Evolutionary conservation across 1,284 basidiomycete species (phyloP), one percentile per base, ranked within the genome.

Genomic region (Papiliotrema terrestris): DNA sequence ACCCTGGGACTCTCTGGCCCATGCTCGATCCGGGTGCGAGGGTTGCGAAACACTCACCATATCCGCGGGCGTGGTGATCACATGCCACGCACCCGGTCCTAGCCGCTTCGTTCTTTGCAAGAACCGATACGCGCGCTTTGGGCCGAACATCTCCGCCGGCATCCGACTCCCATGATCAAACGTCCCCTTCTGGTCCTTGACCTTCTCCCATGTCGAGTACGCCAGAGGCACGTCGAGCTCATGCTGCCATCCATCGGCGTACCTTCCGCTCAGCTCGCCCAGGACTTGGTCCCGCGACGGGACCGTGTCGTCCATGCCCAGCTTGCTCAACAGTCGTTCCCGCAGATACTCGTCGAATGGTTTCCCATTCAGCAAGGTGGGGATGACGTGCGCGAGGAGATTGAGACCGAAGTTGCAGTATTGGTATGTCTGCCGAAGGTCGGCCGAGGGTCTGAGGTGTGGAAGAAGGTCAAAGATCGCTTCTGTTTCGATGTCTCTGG

Each of bases 401-500:
- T 57, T 36, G 53, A 66, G 71, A 52, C 63, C 61, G 22, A 58
- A 32, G 51, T 74, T 74, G 52, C 62, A 61, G 65, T 75, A 75
- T 54, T 73, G 70, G 45, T 50, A 69, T 8, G 45, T 23, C 35
- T 66, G 56, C 1, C 72, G 67, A 42, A 74, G 47, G 41, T 66
- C 66, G 17, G 66, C 54, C 0, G 68, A 69, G 9, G 67, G 63
- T 14, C 54, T 49, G 2, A 72, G 59, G 52, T 69, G 39, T 15
- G 54, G 57, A 25, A 75, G 36, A 23, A 54, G 56, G 6, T 49
- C 35, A 46, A 70, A 52, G 4, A 60, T 41, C 1, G 60, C 45
- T 9, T 42, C 46, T 6, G 59, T 45, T 9, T 22, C 29, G n/a
- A 20, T 8, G 41, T 37, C 42, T 20, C 53, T 49, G 25, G n/a